Base-by-base conservation (phyloP, 2,329 filamentous ascomycete genomes). In the Exophiala spinifera region DNA sequence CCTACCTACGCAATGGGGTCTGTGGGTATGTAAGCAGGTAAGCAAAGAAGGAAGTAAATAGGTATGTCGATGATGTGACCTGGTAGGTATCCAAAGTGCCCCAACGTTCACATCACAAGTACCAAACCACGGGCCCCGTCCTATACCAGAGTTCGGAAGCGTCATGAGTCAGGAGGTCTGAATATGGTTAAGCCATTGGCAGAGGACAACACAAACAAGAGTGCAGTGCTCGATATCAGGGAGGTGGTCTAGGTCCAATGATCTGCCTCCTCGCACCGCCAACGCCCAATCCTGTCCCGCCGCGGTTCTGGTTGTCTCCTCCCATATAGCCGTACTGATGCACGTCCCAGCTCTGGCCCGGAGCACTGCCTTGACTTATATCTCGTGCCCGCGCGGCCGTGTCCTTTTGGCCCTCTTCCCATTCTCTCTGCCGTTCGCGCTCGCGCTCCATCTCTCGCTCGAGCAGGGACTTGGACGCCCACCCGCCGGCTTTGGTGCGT, bases 361-460 rank as follows among this genome's bases (percentile, higher is more conserved):
- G 79, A 0, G 77, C 79, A 13, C 74, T 71, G 3, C 77, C 76
- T 3, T 74, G 69, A 0, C 75, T 75, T 6, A 74, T 68, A 51
- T 72, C 71, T 11, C 73, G 74, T 1, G 76, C 73, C 1, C 76
- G 76, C 28, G 72, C 73, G 49, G 74, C 70, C 1, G 76, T 72
- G 14, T 71, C 74, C 49, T 79, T 74, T 65, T 86, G 83, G 17
- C 72, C 72, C 42, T 83, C 79, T 65, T 86, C 83, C 83, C 83
- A 86, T 57, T 86, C 83, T 34, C 76, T 74, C 64, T 86, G 83
- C 44, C 83, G 76, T 64, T 84, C 80, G 14, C 83, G 77, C 64
- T 86, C 83, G 17, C 81, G 79, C 65, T 86, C 83, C 83, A 85
- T 86, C 61, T 86, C 83, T 6, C 82, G 78, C 64, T 85, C 82